A percentile compares a stretch with the other conserved stretches of the same genome.
phyloP scores from a whole-genome alignment of 495 filamentous ascomycete genomes.

The Jackrogersella minutella region DNA sequence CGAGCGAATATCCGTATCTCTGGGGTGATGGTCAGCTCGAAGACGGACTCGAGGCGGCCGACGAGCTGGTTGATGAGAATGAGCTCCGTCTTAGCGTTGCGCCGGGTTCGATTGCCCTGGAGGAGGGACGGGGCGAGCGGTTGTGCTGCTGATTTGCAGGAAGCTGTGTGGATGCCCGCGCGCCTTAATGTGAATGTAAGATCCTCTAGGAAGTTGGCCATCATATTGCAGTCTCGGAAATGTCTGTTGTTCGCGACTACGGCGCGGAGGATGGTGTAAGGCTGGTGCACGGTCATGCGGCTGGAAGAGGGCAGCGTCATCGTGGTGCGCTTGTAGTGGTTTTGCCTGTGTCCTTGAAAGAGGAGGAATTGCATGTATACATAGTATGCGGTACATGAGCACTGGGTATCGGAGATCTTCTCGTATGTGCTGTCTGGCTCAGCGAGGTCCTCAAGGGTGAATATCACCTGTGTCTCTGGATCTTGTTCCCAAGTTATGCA shows the following conservation, averaged over 20 bases:
- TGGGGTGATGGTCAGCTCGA: conserved; percentile 52
- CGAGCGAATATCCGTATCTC: conserved; percentile 46
- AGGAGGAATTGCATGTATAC: conserved; percentile 73
- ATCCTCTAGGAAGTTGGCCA: conserved; percentile 35
- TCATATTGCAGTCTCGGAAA: conserved; percentile 26
- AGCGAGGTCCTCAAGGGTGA: conserved; percentile 72
- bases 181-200: conserved; percentile 32
- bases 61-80: conserved; percentile 40
- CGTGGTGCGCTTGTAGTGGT: conserved; percentile 67
- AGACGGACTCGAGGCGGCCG: conserved; percentile 37
- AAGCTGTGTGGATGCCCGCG: conserved; percentile 40
- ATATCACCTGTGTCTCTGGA: conserved; percentile 61
- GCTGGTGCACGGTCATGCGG: conserved; percentile 34
- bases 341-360: conserved; percentile 74
- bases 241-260: conserved; percentile 41
- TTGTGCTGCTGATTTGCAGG: conserved; percentile 28
- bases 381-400: conserved; percentile 37
- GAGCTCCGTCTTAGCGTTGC: conserved; percentile 39
- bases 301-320: conserved; percentile 65
- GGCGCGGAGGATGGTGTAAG: conserved; percentile 44
- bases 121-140: conserved; percentile 16
- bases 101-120: conserved; percentile 16
- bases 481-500: conserved; percentile 65
- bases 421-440: conserved; percentile 49
- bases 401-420: conserved; percentile 63